Percentiles rank a stretch among this genome's conserved stretches.
These are phyloP conservation scores for Pleurotus giganteus DNA, from an alignment of 768 basidiomycete species.

Conservation along the genomic window DNA sequence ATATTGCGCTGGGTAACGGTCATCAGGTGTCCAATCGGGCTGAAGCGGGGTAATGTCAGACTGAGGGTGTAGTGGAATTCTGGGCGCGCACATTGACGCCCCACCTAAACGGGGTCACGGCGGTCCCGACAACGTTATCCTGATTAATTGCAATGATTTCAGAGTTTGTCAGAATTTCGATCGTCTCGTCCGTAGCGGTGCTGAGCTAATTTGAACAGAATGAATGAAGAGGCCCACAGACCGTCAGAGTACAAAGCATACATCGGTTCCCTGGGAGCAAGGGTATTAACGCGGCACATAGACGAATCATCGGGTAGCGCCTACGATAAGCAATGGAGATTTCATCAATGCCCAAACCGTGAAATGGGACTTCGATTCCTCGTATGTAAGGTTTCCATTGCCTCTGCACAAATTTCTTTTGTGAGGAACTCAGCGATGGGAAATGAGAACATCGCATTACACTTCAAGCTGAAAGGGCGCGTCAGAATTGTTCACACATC, in stretches of 20 bases:
- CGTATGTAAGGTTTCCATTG: constrained; percentile 60
- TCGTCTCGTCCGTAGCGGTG: neutral
- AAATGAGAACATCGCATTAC: neutral
- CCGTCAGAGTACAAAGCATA: constrained; percentile 22
- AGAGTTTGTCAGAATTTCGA: constrained; percentile 30
- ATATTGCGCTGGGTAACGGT: constrained; percentile 61
- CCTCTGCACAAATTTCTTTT: constrained; percentile 34
- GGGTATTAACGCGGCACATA: neutral
- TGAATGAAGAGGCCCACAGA: neutral
- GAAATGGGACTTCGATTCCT: constrained; percentile 69
- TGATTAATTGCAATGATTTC: constrained; percentile 73
- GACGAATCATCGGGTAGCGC: constrained; percentile 38
- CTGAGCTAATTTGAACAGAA: neutral
- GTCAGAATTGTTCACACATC: neutral
- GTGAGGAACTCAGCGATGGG: neutral
- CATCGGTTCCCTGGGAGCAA: constrained; percentile 51
- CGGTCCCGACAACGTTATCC: constrained; percentile 58
- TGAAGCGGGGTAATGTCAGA: constrained; percentile 15
- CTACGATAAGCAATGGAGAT: constrained; percentile 64
- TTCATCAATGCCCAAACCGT: constrained; percentile 75
- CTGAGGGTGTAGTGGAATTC: constrained; percentile 7
- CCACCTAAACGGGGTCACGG: constrained; percentile 68
- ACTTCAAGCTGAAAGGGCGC: constrained; percentile 7
- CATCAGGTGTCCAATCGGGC: constrained; percentile 41
- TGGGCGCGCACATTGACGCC: constrained; percentile 53